Evolutionary conservation across 352 stramenopile genomes (phyloP).

Genomic region (Phytophthora nicotianae): DNA sequence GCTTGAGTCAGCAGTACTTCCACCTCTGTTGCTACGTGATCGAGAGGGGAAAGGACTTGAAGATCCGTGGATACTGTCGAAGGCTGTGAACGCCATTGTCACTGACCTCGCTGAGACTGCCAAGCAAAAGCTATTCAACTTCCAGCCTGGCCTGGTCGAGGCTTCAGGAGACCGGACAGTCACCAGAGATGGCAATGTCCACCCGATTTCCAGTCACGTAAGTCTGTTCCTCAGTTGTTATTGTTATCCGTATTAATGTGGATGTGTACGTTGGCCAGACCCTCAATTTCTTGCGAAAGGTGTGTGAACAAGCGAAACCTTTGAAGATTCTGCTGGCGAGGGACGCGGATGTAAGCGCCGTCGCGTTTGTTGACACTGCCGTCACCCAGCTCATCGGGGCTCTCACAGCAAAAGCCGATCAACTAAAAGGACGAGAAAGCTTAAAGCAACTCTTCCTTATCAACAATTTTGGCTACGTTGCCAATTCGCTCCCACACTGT

Average conservation of each 20-base stretch:
- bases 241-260: background rate
- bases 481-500: conserved; percentile 76
- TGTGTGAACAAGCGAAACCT: conserved; percentile 70
- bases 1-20: conserved; percentile 48
- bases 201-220: conserved; percentile 77
- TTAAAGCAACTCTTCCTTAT: conserved; percentile 91
- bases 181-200: conserved; percentile 80
- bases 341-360: conserved; percentile 53
- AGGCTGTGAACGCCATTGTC: conserved; percentile 47
- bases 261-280: conserved; percentile 36
- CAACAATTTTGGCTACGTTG: conserved; percentile 94
- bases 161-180: conserved; percentile 48
- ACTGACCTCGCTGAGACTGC: conserved; percentile 45
- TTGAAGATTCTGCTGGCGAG: conserved; percentile 62
- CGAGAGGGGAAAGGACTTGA: conserved; percentile 59
- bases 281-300: conserved; percentile 74
- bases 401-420: conserved; percentile 54
- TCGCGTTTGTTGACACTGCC: conserved; percentile 65
- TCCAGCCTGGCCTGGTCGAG: conserved; percentile 68
- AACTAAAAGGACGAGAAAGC: conserved; percentile 59
- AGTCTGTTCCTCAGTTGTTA: conserved; percentile 8
- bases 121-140: conserved; percentile 68
- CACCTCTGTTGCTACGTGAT: conserved; percentile 69
- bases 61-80: conserved; percentile 72
- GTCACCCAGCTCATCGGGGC: conserved; percentile 74